Base-by-base conservation (phyloP, 768 basidiomycete genomes). In the Phylloporus sp. region DNA sequence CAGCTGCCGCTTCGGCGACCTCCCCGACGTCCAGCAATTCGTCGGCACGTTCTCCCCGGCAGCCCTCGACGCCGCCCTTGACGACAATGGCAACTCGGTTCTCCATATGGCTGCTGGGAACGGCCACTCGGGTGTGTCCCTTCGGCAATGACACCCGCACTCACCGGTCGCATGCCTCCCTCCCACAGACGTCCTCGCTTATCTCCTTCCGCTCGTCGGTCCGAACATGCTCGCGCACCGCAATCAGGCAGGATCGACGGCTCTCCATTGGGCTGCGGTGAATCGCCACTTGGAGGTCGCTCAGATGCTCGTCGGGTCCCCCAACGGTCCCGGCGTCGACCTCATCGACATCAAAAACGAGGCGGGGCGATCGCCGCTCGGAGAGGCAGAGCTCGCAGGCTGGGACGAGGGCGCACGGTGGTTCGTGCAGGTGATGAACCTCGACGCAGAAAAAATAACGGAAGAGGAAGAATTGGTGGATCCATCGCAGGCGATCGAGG, bases 101-200 rank as follows among this genome's bases (percentile, higher is more conserved):
- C 69, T 96, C 31, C 93, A 96, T 64, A 95, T 95, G 92, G 73
- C 78, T 13, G 82, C 80, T 46, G 93, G 78, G 1, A 97, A 97
- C 66, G 93, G 93, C 1, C 93, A 96, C 72, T 56, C 71, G 69
- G 90, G 93, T 94, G 58, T 70, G 38, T 8, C n/a, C n/a, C n/a
- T n/a, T n/a, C n/a, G n/a, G n/a, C n/a, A n/a, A n/a, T n/a, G n/a
- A n/a, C n/a, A n/a, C n/a, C n/a, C n/a, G n/a, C n/a, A n/a, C n/a
- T n/a, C n/a, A n/a, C n/a, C n/a, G n/a, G n/a, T n/a, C n/a, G n/a
- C n/a, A n/a, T n/a, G n/a, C n/a, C n/a, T n/a, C n/a, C n/a, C 9
- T 62, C 45, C 50, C 56, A 40, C 69, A 95, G 92, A 92, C 54
- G 62, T 90, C 9, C 76, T 96, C 36, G 73, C 82, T 38, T 82